Percentiles rank a stretch among this genome's conserved stretches.
These are phyloP conservation scores for Myriosclerotinia duriaeana DNA, from an alignment of 2,329 filamentous ascomycete genomes.

Conservation along the genomic window DNA sequence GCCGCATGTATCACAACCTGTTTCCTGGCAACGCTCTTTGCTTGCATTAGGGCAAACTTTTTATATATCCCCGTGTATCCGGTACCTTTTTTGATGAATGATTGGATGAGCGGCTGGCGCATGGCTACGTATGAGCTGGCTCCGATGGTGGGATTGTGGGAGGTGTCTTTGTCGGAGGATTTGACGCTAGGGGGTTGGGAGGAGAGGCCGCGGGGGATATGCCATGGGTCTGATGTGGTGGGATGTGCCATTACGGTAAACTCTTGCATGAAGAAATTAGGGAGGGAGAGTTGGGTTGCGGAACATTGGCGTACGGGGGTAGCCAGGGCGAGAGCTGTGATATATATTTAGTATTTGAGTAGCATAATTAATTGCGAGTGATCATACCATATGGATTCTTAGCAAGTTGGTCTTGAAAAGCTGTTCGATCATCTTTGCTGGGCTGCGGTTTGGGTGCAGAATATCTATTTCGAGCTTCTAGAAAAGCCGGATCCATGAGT, in stretches of 20 bases:
- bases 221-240: conserved; percentile 53
- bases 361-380: neutral
- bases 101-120: conserved; percentile 19
- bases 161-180: neutral
- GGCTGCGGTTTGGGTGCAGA: conserved; percentile 35
- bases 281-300: conserved; percentile 51
- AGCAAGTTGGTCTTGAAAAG: conserved; percentile 56
- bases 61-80: neutral
- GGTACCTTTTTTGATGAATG: neutral
- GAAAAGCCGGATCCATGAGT: conserved; percentile 47
- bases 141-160: conserved; percentile 15
- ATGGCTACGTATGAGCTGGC: conserved; percentile 24
- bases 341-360: neutral
- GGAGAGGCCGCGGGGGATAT: conserved; percentile 50
- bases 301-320: conserved; percentile 58
- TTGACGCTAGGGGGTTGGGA: neutral
- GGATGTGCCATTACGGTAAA: conserved; percentile 59
- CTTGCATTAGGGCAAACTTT: neutral
- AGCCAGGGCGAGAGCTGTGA: conserved; percentile 55
- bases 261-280: conserved; percentile 61
- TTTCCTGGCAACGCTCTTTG: neutral
- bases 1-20: conserved; percentile 24
- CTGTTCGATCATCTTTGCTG: conserved; percentile 45
- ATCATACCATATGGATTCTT: conserved; percentile 58
- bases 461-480: conserved; percentile 40